Base-by-base conservation (phyloP, 768 basidiomycete species). In the Roridomyces roridus region DNA sequence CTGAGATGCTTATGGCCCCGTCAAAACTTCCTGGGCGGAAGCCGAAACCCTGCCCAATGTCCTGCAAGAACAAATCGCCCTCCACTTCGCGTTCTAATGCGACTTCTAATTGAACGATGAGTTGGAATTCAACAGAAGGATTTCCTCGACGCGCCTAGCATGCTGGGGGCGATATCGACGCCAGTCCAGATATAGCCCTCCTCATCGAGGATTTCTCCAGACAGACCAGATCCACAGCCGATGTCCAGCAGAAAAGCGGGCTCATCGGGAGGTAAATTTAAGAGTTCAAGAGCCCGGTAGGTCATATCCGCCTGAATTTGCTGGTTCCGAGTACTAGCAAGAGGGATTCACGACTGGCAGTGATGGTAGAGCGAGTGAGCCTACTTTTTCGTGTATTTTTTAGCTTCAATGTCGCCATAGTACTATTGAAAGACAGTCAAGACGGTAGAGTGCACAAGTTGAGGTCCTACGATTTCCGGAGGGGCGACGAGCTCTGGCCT, bases 281-380 rank as follows among this genome's bases (percentile, higher is more conserved):
- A 80, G 11, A 99, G 80, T 70, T 98, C 97, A 29, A 99, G 76
- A 2, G 96, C 96, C 63, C 97, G 85, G 65, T 95, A 92, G 15
- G 97, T 97, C 97, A 99, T 98, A 60, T 96, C 89, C 10, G 94
- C 90, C 69, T 99, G 97, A 58, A 99, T 95, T 70, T 90, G 88
- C 71, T 98, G 96, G 67, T 96, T 94, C 49, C 97, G 94, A 26
- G 96, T 88, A 76, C 95, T 97, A 64, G 20, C 29, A 35, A 57
- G 44, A 25, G 31, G 51, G 44, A 35, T 51, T 49, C 21, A 69
- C 55, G 45, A 57, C 45, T 46, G 51, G 43, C 25, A 4, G 23
- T 35, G 18, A 43, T n/a, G 51, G 8, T 44, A 50, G 35, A 43
- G 51, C 26, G 47, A 37, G 23, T 21, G 29, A 36, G n/a, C 50